Base-by-base conservation (phyloP, 805 yeast species). In the Zygosaccharomyces bailii region DNA sequence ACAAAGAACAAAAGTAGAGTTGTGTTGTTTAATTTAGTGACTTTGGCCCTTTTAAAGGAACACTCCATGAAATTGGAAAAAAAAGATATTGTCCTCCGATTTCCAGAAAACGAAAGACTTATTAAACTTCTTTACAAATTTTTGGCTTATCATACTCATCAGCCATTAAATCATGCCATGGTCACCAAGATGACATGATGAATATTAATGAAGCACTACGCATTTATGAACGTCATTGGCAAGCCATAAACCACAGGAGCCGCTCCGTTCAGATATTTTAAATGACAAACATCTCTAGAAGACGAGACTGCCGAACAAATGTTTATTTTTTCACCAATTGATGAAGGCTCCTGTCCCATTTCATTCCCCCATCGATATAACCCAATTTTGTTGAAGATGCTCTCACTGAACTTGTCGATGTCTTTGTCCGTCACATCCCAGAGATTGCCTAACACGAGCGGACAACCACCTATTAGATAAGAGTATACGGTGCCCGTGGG, bases 401-500 rank as follows among this genome's bases (percentile, higher is more conserved):
- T 68, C 7, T 73, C 48, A 18, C 87, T 83, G 54, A 90, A 88
- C 54, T 73, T 74, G 63, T 93, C 98, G 40, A 88, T 86, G 61
- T 93, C 99, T 53, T 86, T 89, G 64, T 93, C 98, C 0, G 98
- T 93, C 4, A 93, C 97, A 63, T 89, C 96, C 99, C 99, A 93
- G 45, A 93, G 65, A 56, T 87, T 88, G 0, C 87, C 96, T 29
- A 93, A 67, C 1, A 88, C 74, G 80, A 85, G 74, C 0, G 96
- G 93, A 38, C 87, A 78, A 0, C 96, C 95, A 17, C 89, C 93
- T 7, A 76, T 68, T 20, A 93, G 61, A 71, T 89, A 89, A 40
- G 85, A 79, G 52, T 77, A 74, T 0, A 88, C 76, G 2, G 91
- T 84, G 1, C 97, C 96, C 50, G 76, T 73, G 0, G 93, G 82